A percentile compares a stretch with the other conserved stretches of the same genome.
Evolutionary conservation across 1,284 basidiomycete genomes (phyloP).

Genomic region (Malassezia obtusa): DNA sequence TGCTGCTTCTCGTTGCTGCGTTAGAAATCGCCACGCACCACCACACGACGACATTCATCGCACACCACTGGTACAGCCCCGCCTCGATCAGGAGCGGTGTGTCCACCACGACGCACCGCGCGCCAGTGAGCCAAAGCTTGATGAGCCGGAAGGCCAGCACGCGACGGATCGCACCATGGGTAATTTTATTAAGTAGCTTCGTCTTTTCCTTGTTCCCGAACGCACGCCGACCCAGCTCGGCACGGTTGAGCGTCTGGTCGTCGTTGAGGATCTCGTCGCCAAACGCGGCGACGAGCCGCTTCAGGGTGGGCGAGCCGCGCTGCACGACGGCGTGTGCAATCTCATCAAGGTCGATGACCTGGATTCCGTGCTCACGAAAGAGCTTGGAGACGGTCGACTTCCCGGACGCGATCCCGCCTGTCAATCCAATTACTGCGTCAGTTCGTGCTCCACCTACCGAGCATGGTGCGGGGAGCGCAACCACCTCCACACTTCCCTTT

Average conservation of each 20-base stretch:
- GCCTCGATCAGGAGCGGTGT: slow-evolving; percentile 89
- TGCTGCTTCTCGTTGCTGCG: slow-evolving; percentile 29
- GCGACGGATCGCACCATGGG: slow-evolving; percentile 75
- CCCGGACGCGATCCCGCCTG: slow-evolving; percentile 91
- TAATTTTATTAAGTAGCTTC: slow-evolving; percentile 67
- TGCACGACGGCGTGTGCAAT: slow-evolving; percentile 78
- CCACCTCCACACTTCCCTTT: background rate
- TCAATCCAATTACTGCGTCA: slow-evolving; percentile 73
- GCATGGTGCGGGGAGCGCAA: slow-evolving; percentile 4
- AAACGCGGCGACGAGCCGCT: slow-evolving; percentile 62
- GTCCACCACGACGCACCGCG: slow-evolving; percentile 73
- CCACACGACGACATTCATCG: slow-evolving; percentile 74
- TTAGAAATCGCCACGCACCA: slow-evolving; percentile 55
- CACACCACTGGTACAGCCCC: slow-evolving; percentile 74
- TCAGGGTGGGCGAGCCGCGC: slow-evolving; percentile 68
- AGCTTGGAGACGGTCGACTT: slow-evolving; percentile 14
- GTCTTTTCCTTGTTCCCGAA: slow-evolving; percentile 61
- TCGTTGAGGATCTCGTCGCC: slow-evolving; percentile 59
- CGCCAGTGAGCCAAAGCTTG: slow-evolving; percentile 65
- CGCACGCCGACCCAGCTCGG: slow-evolving; percentile 71
- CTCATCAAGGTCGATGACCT: slow-evolving; percentile 83
- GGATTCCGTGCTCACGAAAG: slow-evolving; percentile 33
- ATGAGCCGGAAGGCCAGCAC: slow-evolving; percentile 66
- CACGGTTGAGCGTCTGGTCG: slow-evolving; percentile 69
- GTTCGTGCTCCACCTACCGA: slow-evolving; percentile 8